Percentiles rank a stretch among this genome's conserved stretches.
Conservation (phyloP, 2,329 filamentous ascomycete genomes). For the Thielaviopsis musarum region DNA sequence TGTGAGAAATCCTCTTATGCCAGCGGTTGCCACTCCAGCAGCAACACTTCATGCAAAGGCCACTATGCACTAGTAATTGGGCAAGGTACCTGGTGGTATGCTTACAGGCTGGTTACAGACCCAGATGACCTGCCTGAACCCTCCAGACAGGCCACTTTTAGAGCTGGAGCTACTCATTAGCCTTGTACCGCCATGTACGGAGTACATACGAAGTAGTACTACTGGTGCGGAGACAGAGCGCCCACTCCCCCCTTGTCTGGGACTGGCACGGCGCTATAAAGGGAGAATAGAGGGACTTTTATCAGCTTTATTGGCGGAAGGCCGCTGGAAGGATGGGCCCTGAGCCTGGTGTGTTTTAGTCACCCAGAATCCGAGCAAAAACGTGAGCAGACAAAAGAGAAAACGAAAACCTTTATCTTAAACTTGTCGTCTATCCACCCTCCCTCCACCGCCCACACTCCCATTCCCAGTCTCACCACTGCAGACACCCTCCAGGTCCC, state of each 20-base stretch:
- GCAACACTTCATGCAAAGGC: too few species aligned
- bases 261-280: background rate
- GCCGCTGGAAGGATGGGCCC: background rate
- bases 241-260: conserved; percentile 8
- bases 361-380: background rate
- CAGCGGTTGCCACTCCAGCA: too few species aligned
- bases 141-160: too few species aligned
- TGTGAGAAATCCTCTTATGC: background rate
- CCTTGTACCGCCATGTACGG: background rate
- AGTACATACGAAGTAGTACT: background rate
- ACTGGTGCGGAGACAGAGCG: background rate
- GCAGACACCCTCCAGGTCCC: conserved; percentile 12
- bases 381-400: background rate
- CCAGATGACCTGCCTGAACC: too few species aligned
- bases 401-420: conserved; percentile 11
- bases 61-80: too few species aligned
- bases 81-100: too few species aligned
- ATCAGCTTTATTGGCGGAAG: background rate
- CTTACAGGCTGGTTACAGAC: too few species aligned
- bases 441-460: conserved; percentile 12
- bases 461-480: conserved; percentile 12
- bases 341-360: background rate
- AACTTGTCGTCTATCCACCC: conserved; percentile 10
- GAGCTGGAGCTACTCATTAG: too few species aligned
- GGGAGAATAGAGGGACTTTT: conserved; percentile 1